A percentile compares a stretch with the other conserved stretches of the same genome.
Evolutionary conservation across 106 monocot genomes (phyloP).

Genomic region (Acorus calamus): DNA sequence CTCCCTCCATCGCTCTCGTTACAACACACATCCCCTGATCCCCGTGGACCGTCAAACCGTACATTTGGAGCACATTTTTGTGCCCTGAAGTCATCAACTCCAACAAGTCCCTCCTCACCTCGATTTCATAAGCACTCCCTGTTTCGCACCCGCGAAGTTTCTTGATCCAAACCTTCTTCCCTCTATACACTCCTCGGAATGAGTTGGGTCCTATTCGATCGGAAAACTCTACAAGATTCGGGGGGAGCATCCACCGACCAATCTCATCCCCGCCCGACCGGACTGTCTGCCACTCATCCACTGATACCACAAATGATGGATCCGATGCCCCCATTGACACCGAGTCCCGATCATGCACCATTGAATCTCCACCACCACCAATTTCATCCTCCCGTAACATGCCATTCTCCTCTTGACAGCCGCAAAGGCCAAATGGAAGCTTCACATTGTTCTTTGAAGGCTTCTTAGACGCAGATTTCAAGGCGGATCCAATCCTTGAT

Average conservation of each 20-base stretch:
- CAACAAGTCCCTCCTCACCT: constrained; percentile 58
- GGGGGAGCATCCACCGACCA: constrained; percentile 42
- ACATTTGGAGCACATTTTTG: constrained; percentile 53
- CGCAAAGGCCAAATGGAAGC: constrained; percentile 82
- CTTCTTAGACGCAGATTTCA: constrained; percentile 53
- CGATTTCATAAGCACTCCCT: constrained; percentile 68
- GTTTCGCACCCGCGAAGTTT: constrained; percentile 61
- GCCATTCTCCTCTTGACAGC: constrained; percentile 37
- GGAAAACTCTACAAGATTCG: constrained; percentile 49
- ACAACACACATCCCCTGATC: constrained; percentile 75
- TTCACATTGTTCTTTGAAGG: constrained; percentile 52
- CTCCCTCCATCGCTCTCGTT: constrained; percentile 69
- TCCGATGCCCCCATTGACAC: constrained; percentile 23
- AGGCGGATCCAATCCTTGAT: constrained; percentile 38
- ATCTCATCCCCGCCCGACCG: constrained; percentile 58
- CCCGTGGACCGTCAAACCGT: constrained; percentile 58
- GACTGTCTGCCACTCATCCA: constrained; percentile 77
- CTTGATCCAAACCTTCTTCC: constrained; percentile 64
- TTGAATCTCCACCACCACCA: constrained; percentile 4
- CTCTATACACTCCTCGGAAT: constrained; percentile 50
- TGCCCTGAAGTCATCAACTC: constrained; percentile 93
- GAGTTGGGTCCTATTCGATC: constrained; percentile 40
- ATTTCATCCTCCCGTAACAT: constrained; percentile 30
- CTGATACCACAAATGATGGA: constrained; percentile 35
- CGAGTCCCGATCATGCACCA: constrained; percentile 15